Evolutionary conservation across 208 protist genomes (phyloP), one percentile per base, ranked within the genome.

Genomic region (Giardia duodenalis): DNA sequence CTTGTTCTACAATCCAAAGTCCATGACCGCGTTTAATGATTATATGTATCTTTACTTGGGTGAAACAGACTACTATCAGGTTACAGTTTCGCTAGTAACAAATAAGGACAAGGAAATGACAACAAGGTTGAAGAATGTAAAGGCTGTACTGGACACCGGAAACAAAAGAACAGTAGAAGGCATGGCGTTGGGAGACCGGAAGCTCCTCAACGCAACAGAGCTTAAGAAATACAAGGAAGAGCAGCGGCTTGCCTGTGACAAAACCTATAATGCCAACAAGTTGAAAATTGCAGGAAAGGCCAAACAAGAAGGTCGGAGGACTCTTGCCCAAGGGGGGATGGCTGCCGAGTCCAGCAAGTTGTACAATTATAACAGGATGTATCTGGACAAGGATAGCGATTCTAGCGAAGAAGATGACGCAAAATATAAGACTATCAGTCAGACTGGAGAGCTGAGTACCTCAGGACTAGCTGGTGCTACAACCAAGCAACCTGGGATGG

Each of bases 91-190:
- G 3, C 42, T 89, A 89, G 22, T 89, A n/a, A 44, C 42, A 45
- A 89, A 89, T 89, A 89, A 89, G 42, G 86, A 89, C 44, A 46
- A 89, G 57, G 57, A 10, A 89, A 4, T 89, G 4, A 4, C 39
- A 45, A n/a, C 4, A 89, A n/a, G 42, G 4, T 46, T 89, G 44
- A 19, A 89, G 86, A 46, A 89, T 19, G 44, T 42, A 89, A n/a
- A 19, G 3, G 4, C 86, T 45, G 44, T 46, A 89, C 22, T 89
- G 4, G 86, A 89, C 44, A 46, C 86, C 4, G 42, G 39, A 42
- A 76, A 76, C 57, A 39, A 10, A 39, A 10, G 86, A 45, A 19
- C 44, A n/a, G 42, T 46, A 46, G 44, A 44, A 89, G 42, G 44
- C 44, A 19, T 45, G 4, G 42, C 39, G 4, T 45, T 89, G 4